These are phyloP conservation scores for Knoxia roxburghii DNA, from an alignment of 257 asterid species.

Conservation along the genomic window DNA sequence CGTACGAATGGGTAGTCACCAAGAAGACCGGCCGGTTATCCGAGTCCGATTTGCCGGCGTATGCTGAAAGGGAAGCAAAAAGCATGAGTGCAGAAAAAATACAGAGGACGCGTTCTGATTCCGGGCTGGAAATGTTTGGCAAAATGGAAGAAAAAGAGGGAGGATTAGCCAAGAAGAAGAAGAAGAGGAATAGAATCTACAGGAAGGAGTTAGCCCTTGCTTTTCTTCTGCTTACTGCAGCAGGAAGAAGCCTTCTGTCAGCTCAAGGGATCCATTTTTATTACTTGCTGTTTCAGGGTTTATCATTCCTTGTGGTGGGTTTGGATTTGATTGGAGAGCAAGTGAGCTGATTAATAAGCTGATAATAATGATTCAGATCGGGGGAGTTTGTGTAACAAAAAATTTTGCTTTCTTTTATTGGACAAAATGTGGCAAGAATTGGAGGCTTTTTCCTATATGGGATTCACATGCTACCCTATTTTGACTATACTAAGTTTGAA, in stretches of 20 bases:
- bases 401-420: neutral
- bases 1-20: constrained; percentile 94
- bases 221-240: constrained; percentile 73
- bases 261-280: constrained; percentile 94
- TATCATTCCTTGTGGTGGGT: constrained; percentile 73
- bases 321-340: constrained; percentile 92
- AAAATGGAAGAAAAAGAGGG: constrained; percentile 44
- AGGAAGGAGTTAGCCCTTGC: constrained; percentile 79
- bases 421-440: too few species aligned
- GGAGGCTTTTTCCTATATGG: too few species aligned
- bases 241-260: constrained; percentile 68
- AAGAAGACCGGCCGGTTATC: constrained; percentile 87
- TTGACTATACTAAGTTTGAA: too few species aligned
- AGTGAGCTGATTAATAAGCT: constrained; percentile 58
- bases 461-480: too few species aligned
- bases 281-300: constrained; percentile 80
- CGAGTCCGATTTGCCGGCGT: constrained; percentile 62
- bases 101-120: constrained; percentile 70
- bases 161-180: constrained; percentile 19
- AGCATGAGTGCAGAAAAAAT: constrained; percentile 48
- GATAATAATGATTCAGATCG: too few species aligned
- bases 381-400: too few species aligned
- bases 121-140: constrained; percentile 67
- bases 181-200: constrained; percentile 65
- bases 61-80: constrained; percentile 61